These are phyloP conservation scores for Chenopodium formosanum DNA, from an alignment of 148 eudicot genomes.

Conservation along the genomic window DNA sequence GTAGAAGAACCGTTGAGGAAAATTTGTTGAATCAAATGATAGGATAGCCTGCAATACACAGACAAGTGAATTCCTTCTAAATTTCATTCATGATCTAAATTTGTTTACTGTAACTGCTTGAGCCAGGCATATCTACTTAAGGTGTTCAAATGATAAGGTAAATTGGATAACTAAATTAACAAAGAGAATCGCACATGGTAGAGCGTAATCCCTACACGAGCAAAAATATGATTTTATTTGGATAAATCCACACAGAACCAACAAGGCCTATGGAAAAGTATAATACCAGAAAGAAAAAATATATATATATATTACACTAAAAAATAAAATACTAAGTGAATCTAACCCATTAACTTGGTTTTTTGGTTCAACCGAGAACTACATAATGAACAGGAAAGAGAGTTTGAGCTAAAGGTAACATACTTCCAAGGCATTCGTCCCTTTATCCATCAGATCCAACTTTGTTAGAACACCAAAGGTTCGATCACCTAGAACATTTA, in stretches of 20 bases:
- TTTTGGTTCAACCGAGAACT: not conserved
- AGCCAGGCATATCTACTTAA: not conserved
- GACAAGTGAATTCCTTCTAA: no score
- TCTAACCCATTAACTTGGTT: not conserved
- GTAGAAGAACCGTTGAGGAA: no score
- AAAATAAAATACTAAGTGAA: no score
- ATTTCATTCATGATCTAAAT: no score
- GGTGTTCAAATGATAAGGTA: not conserved
- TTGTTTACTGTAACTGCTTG: no score
- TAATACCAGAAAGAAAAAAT: not conserved
- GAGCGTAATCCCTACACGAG: no score
- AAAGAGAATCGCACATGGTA: not conserved
- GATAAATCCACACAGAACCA: not conserved
- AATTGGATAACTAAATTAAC: not conserved
- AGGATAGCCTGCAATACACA: no score
- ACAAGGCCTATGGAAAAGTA: not conserved
- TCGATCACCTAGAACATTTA: slow-evolving; percentile 63
- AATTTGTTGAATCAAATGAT: no score
- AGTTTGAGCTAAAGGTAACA: slow-evolving; percentile 17
- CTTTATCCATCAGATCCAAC: slow-evolving; percentile 97
- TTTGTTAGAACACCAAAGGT: slow-evolving; percentile 96
- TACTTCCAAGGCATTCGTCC: slow-evolving; percentile 96
- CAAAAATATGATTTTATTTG: no score
- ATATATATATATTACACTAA: no score
- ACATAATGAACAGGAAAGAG: slow-evolving; percentile 1